Evolutionary conservation across 2,329 filamentous ascomycete species (phyloP), one percentile per base, ranked within the genome.

Genomic region (Colletotrichum musae): DNA sequence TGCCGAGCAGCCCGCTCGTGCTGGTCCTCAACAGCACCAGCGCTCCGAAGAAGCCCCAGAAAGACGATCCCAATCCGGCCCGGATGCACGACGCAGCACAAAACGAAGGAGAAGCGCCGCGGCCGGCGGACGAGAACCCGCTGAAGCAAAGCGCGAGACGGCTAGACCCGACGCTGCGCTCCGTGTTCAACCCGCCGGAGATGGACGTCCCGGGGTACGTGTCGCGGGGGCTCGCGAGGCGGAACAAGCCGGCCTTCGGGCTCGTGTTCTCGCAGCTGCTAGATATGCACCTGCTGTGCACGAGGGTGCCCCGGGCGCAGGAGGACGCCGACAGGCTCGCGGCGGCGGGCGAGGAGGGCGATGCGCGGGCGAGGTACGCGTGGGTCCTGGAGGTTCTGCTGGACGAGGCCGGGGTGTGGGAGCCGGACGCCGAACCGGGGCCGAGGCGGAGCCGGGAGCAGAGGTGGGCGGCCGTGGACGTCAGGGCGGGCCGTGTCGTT

Each of bases 21-120:
- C 76, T 91, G 67, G 77, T 91, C 2, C 81, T 89, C 64, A 91
- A 90, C 78, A 83, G 84, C 0, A 87, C 85, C 1, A 81, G 77
- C 6, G 75, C 75, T 1, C 45, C 67, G 7, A 69, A 69, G 16
- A 64, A 51, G 48, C 68, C 41, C 41, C 16, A 43, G 4, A 63
- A 39, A 6, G 10, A 47, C 58, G 58, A 10, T 10, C 7, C 32
- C 3, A 1, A 12, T 6, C 47, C 21, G 21, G 21, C 21, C 21
- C 41, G 18, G 1, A 6, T n/a, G 2, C 7, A 26, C 13, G 41
- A 43, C 41, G 12, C 48, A 39, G 50, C 32, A 2, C 32, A 36
- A 61, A 47, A 70, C 10, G 39, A 70, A 15, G 15, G 32, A 36
- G 32, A 6, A 36, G 32, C 41, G 5, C 53, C 66, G 43, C 64